Evolutionary conservation across 192 early-diverging fungal species (phyloP), one percentile per base, ranked within the genome.

Genomic region (Coemansia sp.): DNA sequence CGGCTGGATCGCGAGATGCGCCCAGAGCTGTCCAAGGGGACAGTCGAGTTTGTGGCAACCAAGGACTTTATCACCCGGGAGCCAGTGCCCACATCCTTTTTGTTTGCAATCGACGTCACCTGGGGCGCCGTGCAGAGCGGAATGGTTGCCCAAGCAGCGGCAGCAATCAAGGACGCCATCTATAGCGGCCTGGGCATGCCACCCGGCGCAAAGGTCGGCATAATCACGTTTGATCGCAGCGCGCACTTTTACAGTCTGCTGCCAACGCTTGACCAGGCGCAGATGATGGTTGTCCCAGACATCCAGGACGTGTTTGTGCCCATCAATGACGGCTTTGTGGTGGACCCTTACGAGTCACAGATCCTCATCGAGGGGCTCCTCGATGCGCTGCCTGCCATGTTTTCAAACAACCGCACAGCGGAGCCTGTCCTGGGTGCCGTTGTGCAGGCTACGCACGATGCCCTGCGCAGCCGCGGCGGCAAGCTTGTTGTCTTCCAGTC

Each of bases 21-120:
- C 19, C 96, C 96, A 8, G 97, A 99, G 78, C 84, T 99, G 34
- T 78, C 84, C 29, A 85, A 85, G 59, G 97, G 96, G n/a, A 85
- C 90, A 0, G 87, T 97, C 23, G 97, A 99, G 65, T 97, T 93
- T 81, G 84, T 85, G 0, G 96, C 92, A 3, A 86, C 91, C 25
- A 89, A 91, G 66, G 79, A 84, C 64, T 84, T 83, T 72, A 72
- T 81, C 36, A 72, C 83, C 17, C 84, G 88, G 50, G 60, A 82
- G 5, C 89, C 97, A 0, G 61, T 64, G 34, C 88, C 93, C 9
- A 72, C 88, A 4, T 84, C 87, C 2, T 91, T 91, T 67, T 82
- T 99, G 30, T 95, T 98, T 89, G 93, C 90, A 6, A 91, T 99
- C 48, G 97, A 99, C 82, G 95, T 99, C 20, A 91, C 93, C 2